phyloP scores from a whole-genome alignment of 1,139 yeast genomes.

The Yamadazyma mexicana region DNA sequence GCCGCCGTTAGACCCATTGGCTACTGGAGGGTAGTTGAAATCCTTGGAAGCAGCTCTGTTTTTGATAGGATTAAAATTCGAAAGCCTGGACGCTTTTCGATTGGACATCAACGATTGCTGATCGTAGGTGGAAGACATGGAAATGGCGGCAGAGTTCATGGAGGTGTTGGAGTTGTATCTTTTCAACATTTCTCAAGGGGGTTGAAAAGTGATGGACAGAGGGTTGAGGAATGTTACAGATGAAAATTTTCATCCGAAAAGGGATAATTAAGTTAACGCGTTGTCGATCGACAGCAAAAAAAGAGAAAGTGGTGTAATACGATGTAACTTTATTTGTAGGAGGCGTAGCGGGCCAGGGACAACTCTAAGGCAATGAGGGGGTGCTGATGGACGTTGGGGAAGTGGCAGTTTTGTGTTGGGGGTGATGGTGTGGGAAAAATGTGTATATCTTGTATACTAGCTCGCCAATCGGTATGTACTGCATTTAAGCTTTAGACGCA shows the following conservation, averaged over 20 bases:
- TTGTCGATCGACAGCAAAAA: not conserved
- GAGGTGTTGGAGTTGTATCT: conserved; percentile 4
- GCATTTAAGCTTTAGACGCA: conserved; percentile 1
- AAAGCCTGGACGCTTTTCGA: conserved; percentile 17
- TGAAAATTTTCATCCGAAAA: conserved; percentile 7
- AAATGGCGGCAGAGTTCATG: not conserved
- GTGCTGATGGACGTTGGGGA: no score
- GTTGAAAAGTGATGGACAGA: not conserved
- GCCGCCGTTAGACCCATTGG: not conserved
- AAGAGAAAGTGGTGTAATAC: no score
- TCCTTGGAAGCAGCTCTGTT: conserved; percentile 5
- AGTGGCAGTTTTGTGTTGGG: no score
- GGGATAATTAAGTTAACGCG: conserved; percentile 10
- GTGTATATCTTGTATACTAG: no score
- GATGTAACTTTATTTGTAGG: no score
- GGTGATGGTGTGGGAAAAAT: no score
- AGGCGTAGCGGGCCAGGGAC: no score
- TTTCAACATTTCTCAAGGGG: conserved; percentile 3
- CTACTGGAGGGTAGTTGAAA: not conserved
- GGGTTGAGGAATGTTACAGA: conserved; percentile 3
- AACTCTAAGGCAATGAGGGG: no score
- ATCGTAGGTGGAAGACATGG: conserved; percentile 7
- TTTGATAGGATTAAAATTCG: conserved; percentile 20
- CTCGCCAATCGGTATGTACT: not conserved
- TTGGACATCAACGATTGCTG: conserved; percentile 14